These are phyloP conservation scores for Misopates orontium DNA, from an alignment of 257 asterid genomes.

Conservation along the genomic window DNA sequence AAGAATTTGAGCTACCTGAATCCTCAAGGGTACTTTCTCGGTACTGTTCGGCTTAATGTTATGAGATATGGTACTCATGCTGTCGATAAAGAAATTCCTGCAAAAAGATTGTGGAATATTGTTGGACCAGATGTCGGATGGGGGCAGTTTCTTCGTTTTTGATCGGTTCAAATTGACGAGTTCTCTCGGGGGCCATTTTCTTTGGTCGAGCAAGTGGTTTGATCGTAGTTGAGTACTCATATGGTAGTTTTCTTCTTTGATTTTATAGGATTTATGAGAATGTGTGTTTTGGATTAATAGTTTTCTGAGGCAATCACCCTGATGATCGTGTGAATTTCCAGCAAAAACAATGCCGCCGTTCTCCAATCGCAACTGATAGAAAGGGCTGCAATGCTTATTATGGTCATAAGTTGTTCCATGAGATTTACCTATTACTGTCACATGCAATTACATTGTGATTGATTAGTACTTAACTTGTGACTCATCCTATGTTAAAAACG, in stretches of 20 bases:
- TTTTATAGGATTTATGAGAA: conserved; percentile 26
- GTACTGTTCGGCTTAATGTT: conserved; percentile 19
- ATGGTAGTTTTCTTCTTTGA: conserved; percentile 35
- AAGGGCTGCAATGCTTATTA: conserved; percentile 41
- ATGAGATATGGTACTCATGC: conserved; percentile 19
- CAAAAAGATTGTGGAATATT: conserved; percentile 28
- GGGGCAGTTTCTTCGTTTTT: conserved; percentile 35
- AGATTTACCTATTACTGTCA: conserved; percentile 67
- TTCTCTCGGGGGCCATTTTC: conserved; percentile 61
- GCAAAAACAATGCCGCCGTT: conserved; percentile 59
- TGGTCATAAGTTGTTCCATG: conserved; percentile 35
- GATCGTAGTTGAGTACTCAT: conserved; percentile 43
- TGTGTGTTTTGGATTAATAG: conserved; percentile 24
- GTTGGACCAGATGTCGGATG: conserved; percentile 30
- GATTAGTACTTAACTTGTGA: neutral
- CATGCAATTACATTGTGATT: conserved; percentile 5
- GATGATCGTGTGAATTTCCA: conserved; percentile 22
- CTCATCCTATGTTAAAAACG: neutral
- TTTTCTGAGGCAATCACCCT: conserved; percentile 10
- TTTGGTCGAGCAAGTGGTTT: conserved; percentile 54
- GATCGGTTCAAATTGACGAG: conserved; percentile 34
- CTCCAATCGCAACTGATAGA: conserved; percentile 54
- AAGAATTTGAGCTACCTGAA: conserved; percentile 35
- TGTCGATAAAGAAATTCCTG: conserved; percentile 22
- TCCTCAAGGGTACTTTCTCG: conserved; percentile 29